phyloP scores from a whole-genome alignment of 306 rosid genomes.

The Cicer cuneatum region DNA sequence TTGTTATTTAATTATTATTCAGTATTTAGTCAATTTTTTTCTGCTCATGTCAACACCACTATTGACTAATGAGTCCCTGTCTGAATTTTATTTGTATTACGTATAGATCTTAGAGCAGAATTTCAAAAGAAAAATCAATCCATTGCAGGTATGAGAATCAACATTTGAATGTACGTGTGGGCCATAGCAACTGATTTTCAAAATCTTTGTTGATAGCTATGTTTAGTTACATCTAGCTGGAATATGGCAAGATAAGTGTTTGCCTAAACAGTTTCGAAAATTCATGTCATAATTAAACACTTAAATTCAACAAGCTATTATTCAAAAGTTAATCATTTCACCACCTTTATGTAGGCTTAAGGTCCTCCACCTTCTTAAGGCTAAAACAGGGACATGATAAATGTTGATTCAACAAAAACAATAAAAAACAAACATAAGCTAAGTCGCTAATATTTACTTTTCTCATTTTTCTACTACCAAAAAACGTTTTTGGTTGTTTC shows the following conservation, averaged over 20 bases:
- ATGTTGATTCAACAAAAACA: background rate
- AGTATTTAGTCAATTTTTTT: background rate
- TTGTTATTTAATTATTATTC: background rate
- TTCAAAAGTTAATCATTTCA: too few relatives aligned
- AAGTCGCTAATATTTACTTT: background rate
- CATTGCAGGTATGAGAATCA: background rate
- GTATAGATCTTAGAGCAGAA: too few relatives aligned
- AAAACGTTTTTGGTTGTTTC: background rate
- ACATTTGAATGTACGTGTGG: background rate
- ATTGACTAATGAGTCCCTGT: background rate
- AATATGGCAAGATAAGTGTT: background rate
- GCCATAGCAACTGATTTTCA: background rate
- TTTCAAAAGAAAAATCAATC: slow-evolving; percentile 1
- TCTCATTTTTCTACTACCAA: background rate
- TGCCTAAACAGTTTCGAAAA: background rate
- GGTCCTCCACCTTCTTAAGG: background rate
- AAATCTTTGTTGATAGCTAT: background rate
- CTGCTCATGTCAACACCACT: background rate
- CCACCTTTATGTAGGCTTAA: background rate
- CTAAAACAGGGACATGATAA: background rate
- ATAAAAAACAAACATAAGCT: background rate
- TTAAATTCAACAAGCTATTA: background rate
- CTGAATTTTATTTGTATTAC: background rate
- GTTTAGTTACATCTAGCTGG: background rate
- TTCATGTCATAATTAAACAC: background rate